phyloP scores from a whole-genome alignment of 1,139 yeast species.

The Entelexis sorbosivorans region DNA sequence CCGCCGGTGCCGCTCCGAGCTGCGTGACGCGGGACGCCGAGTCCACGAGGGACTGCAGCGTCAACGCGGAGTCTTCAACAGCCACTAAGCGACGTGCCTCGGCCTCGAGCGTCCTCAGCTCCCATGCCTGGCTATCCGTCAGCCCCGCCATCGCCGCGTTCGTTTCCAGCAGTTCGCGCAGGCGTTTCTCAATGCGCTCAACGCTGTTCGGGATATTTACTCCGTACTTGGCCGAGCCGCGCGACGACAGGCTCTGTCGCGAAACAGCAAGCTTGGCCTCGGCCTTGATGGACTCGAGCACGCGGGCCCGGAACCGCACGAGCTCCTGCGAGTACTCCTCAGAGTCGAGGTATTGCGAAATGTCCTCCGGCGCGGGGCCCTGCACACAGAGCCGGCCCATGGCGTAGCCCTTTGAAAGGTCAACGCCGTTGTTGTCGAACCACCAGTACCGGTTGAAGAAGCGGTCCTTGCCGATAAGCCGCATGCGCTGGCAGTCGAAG shows the following conservation, averaged over 20 bases:
- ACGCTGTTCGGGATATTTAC: background rate
- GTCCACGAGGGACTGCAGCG: background rate
- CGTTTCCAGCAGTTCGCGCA: constrained; percentile 7
- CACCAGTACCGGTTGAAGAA: constrained; percentile 87
- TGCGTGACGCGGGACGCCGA: background rate
- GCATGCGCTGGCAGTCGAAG: constrained; percentile 64
- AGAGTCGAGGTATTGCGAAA: constrained; percentile 36
- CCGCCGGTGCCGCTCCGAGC: background rate
- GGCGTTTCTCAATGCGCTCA: constrained; percentile 4
- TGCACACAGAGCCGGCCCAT: constrained; percentile 91
- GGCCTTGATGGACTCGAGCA: background rate
- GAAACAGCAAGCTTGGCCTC: background rate
- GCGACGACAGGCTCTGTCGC: background rate
- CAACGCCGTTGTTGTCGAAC: constrained; percentile 73
- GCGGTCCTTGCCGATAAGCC: constrained; percentile 71
- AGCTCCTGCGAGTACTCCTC: constrained; percentile 14
- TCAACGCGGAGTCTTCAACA: background rate
- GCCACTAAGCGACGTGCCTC: constrained; percentile 2
- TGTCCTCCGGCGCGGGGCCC: constrained; percentile 71
- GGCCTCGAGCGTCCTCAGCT: constrained; percentile 7
- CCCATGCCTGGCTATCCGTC: constrained; percentile 4
- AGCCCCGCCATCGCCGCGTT: constrained; percentile 7
- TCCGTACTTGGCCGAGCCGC: too few species aligned
- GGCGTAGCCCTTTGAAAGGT: constrained; percentile 29
- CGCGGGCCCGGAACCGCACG: constrained; percentile 7